Evolutionary conservation across 2,329 filamentous ascomycete genomes (phyloP).

Genomic region (Elsinoe perseae): DNA sequence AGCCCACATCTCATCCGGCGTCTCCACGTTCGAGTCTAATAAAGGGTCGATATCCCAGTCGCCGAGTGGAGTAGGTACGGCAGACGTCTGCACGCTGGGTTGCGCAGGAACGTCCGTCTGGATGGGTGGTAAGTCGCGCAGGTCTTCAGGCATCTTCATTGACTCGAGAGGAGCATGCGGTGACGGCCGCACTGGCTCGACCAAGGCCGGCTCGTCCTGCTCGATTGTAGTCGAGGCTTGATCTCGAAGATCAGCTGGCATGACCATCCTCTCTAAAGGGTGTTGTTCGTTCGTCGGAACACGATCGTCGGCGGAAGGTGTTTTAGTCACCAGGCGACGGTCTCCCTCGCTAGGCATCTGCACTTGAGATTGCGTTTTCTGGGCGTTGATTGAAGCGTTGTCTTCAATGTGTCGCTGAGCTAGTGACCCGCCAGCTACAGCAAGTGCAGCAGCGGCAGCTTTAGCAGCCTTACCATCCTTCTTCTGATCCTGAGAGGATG

Average conservation of each 20-base stretch:
- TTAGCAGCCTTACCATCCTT: slow-evolving; percentile 19
- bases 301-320: neutral
- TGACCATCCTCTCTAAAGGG: slow-evolving; percentile 12
- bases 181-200: neutral
- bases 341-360: neutral
- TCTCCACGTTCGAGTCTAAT: slow-evolving; percentile 11
- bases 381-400: neutral
- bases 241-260: slow-evolving; percentile 12
- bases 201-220: neutral
- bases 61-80: slow-evolving; percentile 3
- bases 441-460: neutral
- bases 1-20: slow-evolving; percentile 13
- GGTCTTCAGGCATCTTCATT: slow-evolving; percentile 13
- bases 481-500: slow-evolving; percentile 24
- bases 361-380: neutral
- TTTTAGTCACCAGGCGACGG: neutral
- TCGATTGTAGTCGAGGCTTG: neutral
- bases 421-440: neutral
- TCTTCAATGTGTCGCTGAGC: neutral
- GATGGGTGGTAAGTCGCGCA: slow-evolving; percentile 7
- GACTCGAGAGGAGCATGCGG: neutral
- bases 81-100: neutral
- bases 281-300: neutral
- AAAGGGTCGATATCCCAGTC: slow-evolving; percentile 14
- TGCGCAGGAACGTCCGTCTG: neutral